phyloP scores from a whole-genome alignment of 2,329 filamentous ascomycete species.

The Microascus cirrosus region DNA sequence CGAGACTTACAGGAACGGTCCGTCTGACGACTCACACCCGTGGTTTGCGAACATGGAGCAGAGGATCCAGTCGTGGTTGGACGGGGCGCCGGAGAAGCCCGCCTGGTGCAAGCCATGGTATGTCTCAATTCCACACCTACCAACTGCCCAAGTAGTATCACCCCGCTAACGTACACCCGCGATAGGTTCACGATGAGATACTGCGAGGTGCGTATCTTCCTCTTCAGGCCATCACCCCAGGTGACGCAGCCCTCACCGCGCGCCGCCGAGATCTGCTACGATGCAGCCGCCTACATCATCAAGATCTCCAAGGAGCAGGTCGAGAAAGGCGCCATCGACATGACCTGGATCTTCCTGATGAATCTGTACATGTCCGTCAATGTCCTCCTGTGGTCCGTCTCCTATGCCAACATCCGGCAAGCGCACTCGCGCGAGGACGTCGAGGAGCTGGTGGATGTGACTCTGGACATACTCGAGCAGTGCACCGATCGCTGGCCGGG shows the following conservation, averaged over 20 bases:
- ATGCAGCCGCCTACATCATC: slow-evolving; percentile 74
- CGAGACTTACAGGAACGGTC: slow-evolving; percentile 67
- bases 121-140: neutral
- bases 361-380: slow-evolving; percentile 87
- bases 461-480: slow-evolving; percentile 66
- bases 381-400: slow-evolving; percentile 82
- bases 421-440: slow-evolving; percentile 65
- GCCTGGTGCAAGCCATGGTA: slow-evolving; percentile 72
- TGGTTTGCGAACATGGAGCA: slow-evolving; percentile 77
- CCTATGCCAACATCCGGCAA: slow-evolving; percentile 71
- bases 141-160: neutral
- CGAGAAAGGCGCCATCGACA: slow-evolving; percentile 61
- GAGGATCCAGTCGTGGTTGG: slow-evolving; percentile 71
- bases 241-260: slow-evolving; percentile 70
- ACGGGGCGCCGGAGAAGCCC: slow-evolving; percentile 60
- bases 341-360: slow-evolving; percentile 90
- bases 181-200: slow-evolving; percentile 55
- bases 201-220: slow-evolving; percentile 79
- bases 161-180: neutral
- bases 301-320: slow-evolving; percentile 72
- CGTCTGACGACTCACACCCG: slow-evolving; percentile 67
- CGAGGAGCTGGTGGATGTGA: slow-evolving; percentile 60
- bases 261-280: slow-evolving; percentile 75
- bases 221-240: slow-evolving; percentile 87
- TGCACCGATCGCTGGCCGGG: slow-evolving; percentile 89